Base-by-base conservation (phyloP, 805 yeast genomes). In the Lipomyces chichibuensis region DNA sequence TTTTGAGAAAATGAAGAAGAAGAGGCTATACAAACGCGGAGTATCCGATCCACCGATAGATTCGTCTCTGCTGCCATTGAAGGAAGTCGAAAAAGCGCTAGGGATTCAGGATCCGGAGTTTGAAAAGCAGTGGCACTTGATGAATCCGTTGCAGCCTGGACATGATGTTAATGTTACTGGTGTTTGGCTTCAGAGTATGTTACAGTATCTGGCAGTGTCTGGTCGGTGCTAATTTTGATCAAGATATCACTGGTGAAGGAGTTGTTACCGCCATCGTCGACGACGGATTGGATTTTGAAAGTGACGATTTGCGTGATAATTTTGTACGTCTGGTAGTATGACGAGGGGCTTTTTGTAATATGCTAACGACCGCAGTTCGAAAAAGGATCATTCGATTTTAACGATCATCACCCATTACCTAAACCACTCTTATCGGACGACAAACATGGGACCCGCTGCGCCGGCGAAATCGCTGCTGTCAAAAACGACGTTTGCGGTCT, bases 361-460 rank as follows among this genome's bases (percentile, higher is more conserved):
- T 35, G 39, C 60, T 56, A 52, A 43, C 29, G n/a, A 14, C 6
- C 11, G 9, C 46, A 77, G 67, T 77, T 74, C 62, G 69, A 75
- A 2, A 87, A 85, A 70, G 99, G 98, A 2, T 92, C 97, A 7
- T 95, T 94, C 91, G 99, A 95, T 79, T 95, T 85, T 78, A 95
- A 95, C 76, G 90, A 87, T 73, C 88, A 90, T 73, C 83, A 83
- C 0, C 83, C 85, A 27, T 80, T 87, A 58, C 99, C 99, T 1
- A 86, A 85, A 73, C 99, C 99, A 11, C 81, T 88, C 64, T 82
- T 94, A 35, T 77, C 73, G 8, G 96, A 90, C 76, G 99, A 95
- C 77, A 87, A 88, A 73, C 99, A 95, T 77, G 99, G 99, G 6
- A 95, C 99, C 0, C 82, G 99, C 71, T 95, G 99, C 80, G 98